Conservation (phyloP, 176 grass and related monocot genomes). For the Carex scoparia region DNA sequence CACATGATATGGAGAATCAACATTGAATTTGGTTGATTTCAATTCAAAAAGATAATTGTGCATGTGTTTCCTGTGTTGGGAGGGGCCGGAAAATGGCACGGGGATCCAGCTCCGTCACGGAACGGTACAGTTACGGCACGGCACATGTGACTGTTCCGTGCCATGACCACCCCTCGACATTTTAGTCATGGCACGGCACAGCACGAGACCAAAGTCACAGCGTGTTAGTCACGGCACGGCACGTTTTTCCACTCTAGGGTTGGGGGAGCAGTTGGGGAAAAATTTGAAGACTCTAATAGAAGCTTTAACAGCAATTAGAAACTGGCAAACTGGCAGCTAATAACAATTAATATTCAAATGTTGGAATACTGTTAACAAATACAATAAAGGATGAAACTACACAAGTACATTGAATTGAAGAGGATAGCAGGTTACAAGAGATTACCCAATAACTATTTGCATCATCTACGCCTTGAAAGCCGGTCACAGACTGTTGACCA, state of each 20-base stretch:
- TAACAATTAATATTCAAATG: background rate
- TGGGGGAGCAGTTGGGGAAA: background rate
- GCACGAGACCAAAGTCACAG: no score
- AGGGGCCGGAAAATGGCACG: no score
- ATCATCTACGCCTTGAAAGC: constrained; percentile 69
- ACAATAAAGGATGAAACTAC: background rate
- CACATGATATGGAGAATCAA: background rate
- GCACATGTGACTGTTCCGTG: no score
- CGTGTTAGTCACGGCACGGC: no score
- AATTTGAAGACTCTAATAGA: background rate
- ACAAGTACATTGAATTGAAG: background rate
- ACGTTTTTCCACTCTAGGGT: no score
- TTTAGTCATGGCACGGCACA: no score
- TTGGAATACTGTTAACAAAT: background rate
- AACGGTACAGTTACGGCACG: no score
- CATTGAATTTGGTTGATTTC: background rate
- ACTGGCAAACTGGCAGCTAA: background rate
- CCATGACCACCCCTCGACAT: no score
- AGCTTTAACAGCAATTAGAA: background rate
- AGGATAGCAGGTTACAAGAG: background rate
- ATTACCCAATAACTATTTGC: constrained; percentile 85
- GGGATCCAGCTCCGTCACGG: no score
- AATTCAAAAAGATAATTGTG: background rate
- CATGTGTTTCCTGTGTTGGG: background rate
- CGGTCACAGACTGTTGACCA: constrained; percentile 75